Conservation (phyloP, 2,329 filamentous ascomycete species). For the Pyricularia grisea region DNA sequence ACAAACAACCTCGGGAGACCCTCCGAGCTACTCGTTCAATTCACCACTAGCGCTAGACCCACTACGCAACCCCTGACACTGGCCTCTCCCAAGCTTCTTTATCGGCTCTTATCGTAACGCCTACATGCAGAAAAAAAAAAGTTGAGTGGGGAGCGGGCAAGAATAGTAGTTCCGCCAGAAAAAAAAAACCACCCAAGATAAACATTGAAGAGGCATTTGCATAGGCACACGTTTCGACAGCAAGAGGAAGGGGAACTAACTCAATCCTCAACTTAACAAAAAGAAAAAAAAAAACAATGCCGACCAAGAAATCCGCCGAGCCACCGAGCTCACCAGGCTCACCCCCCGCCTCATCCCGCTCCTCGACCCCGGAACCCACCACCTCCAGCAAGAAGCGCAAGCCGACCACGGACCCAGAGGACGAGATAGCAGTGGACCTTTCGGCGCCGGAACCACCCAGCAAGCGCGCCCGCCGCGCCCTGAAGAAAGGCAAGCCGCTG, state of each 20-base stretch:
- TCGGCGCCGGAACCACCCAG: constrained; percentile 86
- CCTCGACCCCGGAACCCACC: background rate
- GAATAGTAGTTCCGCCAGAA: background rate
- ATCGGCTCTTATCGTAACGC: background rate
- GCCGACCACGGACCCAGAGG: constrained; percentile 32
- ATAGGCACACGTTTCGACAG: background rate
- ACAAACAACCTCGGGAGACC: background rate
- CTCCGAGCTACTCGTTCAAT: background rate
- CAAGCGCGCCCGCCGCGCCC: constrained; percentile 80
- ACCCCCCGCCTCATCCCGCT: background rate
- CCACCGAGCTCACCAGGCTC: background rate
- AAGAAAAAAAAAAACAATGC: background rate
- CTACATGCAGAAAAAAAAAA: background rate
- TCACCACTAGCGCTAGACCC: background rate
- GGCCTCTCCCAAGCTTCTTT: background rate
- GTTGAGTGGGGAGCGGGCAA: background rate
- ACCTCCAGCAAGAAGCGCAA: constrained; percentile 59
- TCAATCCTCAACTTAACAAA: background rate
- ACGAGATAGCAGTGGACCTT: constrained; percentile 84
- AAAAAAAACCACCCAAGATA: background rate
- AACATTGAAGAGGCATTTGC: background rate
- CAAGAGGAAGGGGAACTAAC: background rate
- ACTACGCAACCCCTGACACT: background rate
- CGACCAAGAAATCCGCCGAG: background rate
- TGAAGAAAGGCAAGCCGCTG: constrained; percentile 71